These are phyloP conservation scores for Apiospora malaysiana DNA, from an alignment of 2,329 filamentous ascomycete genomes.

Conservation along the genomic window DNA sequence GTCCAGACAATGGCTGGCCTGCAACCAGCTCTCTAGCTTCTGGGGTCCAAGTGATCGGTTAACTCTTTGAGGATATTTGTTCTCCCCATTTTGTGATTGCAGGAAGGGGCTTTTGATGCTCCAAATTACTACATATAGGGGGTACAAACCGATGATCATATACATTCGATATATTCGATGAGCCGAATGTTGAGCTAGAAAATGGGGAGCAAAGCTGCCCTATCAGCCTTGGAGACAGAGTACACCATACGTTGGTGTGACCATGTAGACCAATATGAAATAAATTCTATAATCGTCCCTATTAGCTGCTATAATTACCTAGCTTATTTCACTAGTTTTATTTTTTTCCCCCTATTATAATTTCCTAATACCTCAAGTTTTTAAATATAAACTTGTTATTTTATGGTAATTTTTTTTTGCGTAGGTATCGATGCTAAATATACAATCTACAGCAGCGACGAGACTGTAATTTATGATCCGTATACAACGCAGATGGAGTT, in stretches of 20 bases:
- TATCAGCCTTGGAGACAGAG: background rate
- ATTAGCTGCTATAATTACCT: too few relatives aligned
- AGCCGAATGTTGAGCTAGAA: too few relatives aligned
- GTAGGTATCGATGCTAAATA: too few relatives aligned
- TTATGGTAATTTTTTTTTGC: too few relatives aligned
- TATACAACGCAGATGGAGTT: too few relatives aligned
- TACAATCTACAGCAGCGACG: too few relatives aligned
- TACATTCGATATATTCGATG: background rate
- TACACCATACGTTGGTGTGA: background rate
- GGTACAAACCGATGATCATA: background rate
- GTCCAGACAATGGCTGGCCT: slow-evolving; percentile 44
- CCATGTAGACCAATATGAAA: background rate
- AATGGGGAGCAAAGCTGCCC: background rate
- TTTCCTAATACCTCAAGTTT: too few relatives aligned
- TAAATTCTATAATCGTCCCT: too few relatives aligned
- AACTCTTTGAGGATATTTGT: background rate
- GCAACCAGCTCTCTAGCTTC: slow-evolving; percentile 40
- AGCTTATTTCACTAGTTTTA: background rate
- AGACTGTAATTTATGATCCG: too few relatives aligned
- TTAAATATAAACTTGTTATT: too few relatives aligned
- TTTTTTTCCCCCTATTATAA: too few relatives aligned
- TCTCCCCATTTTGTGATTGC: background rate
- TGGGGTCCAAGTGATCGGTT: slow-evolving; percentile 1
- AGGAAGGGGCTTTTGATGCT: background rate
- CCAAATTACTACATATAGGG: background rate